Evolutionary conservation across 1,284 basidiomycete genomes (phyloP).

Genomic region (Tilletia walkeri): DNA sequence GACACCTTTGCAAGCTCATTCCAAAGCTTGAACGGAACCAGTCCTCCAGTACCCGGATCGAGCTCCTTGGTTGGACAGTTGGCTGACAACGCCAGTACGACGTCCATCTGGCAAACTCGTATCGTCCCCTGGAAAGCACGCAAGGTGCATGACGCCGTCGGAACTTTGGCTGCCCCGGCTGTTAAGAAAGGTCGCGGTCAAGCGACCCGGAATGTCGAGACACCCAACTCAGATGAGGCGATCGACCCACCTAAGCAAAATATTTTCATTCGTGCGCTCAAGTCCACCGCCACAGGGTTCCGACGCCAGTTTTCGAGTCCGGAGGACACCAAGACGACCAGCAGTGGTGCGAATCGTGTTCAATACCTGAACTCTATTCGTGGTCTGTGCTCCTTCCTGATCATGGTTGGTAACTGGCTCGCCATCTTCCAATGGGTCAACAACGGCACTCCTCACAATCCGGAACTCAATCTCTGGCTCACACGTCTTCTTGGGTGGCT

Average conservation of each 20-base stretch:
- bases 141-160: constrained; percentile 3
- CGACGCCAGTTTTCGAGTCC: background rate
- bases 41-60: background rate
- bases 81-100: background rate
- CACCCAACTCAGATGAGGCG: background rate
- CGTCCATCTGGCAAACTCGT: constrained; percentile 7
- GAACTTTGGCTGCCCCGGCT: constrained; percentile 1
- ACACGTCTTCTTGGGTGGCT: constrained; percentile 34
- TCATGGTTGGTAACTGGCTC: constrained; percentile 47
- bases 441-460: constrained; percentile 38
- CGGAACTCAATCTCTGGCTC: constrained; percentile 40
- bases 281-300: background rate
- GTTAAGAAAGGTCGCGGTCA: constrained; percentile 3
- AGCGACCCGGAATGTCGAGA: background rate
- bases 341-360: background rate
- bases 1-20: background rate
- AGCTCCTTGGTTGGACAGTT: background rate
- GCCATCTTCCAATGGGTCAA: constrained; percentile 45
- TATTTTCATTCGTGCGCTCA: background rate
- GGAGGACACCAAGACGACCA: background rate
- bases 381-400: constrained; percentile 34
- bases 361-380: constrained; percentile 10
- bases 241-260: background rate
- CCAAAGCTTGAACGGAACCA: background rate
- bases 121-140: constrained; percentile 5